Evolutionary conservation across 2,329 filamentous ascomycete species (phyloP).

Genomic region (Amylocarpus encephaloides): DNA sequence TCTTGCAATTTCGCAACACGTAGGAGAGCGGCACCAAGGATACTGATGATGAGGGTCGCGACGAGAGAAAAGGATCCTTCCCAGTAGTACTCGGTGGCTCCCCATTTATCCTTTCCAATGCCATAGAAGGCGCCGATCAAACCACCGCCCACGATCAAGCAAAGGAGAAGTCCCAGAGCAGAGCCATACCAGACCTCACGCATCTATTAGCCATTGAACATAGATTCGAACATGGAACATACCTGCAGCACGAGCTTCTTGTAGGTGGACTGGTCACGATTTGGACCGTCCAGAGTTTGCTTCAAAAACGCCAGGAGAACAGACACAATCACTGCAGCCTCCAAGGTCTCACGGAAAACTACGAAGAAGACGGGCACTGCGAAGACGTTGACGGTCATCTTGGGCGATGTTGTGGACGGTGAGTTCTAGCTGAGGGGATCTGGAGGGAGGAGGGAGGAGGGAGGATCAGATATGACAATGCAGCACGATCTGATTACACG

Average conservation of each 20-base stretch:
- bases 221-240: neutral
- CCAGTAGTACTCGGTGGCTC: slow-evolving; percentile 66
- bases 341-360: slow-evolving; percentile 77
- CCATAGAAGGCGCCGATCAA: slow-evolving; percentile 62
- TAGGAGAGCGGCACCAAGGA: slow-evolving; percentile 74
- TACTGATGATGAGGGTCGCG: slow-evolving; percentile 71
- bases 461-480: slow-evolving; percentile 14
- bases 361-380: slow-evolving; percentile 83
- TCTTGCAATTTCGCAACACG: slow-evolving; percentile 77
- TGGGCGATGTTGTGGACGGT: neutral
- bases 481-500: slow-evolving; percentile 16
- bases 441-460: neutral
- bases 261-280: slow-evolving; percentile 55
- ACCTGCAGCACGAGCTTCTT: slow-evolving; percentile 60
- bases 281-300: slow-evolving; percentile 63
- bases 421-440: neutral
- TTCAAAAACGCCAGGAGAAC: slow-evolving; percentile 83
- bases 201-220: neutral
- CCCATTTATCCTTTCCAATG: slow-evolving; percentile 61
- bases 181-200: slow-evolving; percentile 53
- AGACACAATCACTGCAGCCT: slow-evolving; percentile 79
- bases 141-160: slow-evolving; percentile 50
- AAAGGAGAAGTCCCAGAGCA: slow-evolving; percentile 45
- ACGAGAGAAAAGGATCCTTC: slow-evolving; percentile 73
- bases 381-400: slow-evolving; percentile 63